Conservation (phyloP, 2,329 filamentous ascomycete genomes). For the Botrytis pseudocinerea region DNA sequence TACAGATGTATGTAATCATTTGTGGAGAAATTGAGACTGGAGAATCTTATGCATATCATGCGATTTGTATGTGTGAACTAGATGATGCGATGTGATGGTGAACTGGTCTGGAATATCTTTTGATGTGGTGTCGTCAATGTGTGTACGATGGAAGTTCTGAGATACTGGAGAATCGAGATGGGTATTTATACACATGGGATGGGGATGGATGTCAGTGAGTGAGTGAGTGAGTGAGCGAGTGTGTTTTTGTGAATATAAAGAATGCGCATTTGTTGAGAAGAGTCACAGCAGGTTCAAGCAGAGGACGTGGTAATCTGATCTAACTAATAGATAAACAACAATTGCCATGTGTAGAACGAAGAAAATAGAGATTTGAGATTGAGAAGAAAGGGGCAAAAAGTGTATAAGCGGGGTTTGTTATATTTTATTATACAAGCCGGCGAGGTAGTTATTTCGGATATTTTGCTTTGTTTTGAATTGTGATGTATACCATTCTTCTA, state of each 20-base stretch:
- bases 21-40: neutral
- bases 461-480: no score
- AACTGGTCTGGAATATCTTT: no score
- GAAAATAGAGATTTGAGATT: no score
- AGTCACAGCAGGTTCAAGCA: no score
- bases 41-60: neutral
- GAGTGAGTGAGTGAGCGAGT: neutral
- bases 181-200: neutral
- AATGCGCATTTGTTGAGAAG: neutral
- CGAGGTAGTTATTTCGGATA: neutral
- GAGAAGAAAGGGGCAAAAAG: no score
- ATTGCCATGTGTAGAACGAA: no score
- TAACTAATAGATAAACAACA: no score
- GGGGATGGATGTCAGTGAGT: neutral
- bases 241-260: neutral
- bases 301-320: no score
- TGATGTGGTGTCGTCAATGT: neutral
- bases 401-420: no score
- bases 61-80: neutral
- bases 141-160: neutral
- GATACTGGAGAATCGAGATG: neutral
- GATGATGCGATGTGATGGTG: no score
- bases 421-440: no score
- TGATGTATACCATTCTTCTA: no score
- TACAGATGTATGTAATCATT: slow-evolving; percentile 7